Base-by-base conservation (phyloP, 441 rosid genomes). In the Adansonia grandidieri region DNA sequence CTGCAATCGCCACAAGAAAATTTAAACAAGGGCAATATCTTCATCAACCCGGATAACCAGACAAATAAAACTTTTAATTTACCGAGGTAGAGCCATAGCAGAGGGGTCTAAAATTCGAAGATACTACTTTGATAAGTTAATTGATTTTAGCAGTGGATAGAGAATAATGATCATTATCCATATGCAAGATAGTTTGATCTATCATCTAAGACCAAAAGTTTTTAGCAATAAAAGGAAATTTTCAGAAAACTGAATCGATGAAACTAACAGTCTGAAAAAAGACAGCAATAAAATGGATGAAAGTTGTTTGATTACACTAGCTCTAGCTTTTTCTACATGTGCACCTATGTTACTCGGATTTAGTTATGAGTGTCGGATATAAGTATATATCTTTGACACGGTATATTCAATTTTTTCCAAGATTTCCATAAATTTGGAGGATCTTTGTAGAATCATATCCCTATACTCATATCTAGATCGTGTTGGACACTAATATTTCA, bases 1-100 rank as follows among this genome's bases (percentile, higher is more conserved):
- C 97, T 94, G 87, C 82, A 88, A 62, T 53, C n/a, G 69, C 74
- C 76, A 67, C 19, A 17, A 48, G 79, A 67, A 71, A 64, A 32
- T 15, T 22, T 70, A 40, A 62, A n/a, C 67, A 4, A 20, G 5
- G 19, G 44, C 60, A 22, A 50, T 50, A 50, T 20, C 44, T 70
- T 11, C 74, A 70, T 70, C 37, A 3, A 5, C 57, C 20, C 9
- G 3, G 7, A 19, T 9, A 45, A 67, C 13, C 24, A 66, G 22
- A 44, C 15, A 37, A 67, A 65, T 6, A n/a, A 65, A 65, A 53
- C 2, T 40, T 40, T 14, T 13, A 17, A 14, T 5, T 0, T 4
- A 6, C 28, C 0, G 40, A 19, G 32, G 54, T 17, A 9, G 65
- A 5, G 44, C 44, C 44, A 40, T 40, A 40, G 6, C 37, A 60